Base-by-base conservation (phyloP, 139 green algal genomes). In the Desmodesmus armatus region DNA sequence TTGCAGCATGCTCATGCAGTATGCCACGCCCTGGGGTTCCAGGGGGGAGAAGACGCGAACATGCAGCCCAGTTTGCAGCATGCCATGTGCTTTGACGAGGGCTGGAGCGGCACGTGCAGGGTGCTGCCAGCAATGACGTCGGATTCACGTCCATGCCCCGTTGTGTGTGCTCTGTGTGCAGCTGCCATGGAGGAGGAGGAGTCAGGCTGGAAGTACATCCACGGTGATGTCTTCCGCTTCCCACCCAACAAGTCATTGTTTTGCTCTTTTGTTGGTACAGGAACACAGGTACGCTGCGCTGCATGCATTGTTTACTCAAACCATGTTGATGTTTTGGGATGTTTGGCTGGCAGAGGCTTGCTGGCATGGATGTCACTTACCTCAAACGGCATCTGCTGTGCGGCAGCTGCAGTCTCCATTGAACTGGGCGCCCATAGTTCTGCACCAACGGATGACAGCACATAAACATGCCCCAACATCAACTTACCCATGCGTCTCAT, bases 191-290 rank as follows among this genome's bases (percentile, higher is more conserved):
- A 94, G 11, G 91, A 94, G 76, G 91, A 94, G 74, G 91, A 94
- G 87, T 88, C 85, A 11, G 94, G 96, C 63, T 98, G 96, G 96
- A 98, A 98, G 93, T 96, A 96, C 73, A 90, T 98, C 55, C 95
- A 98, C 66, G 96, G 94, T 17, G 96, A 98, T 67, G 96, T 98
- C 41, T 98, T 98, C 92, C 90, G 96, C 80, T 97, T 96, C 87
- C 96, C 96, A 23, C 86, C 90, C 25, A 53, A 89, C 74, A 90
- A 91, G 63, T 94, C 90, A 85, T 81, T 98, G 0, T 98, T 98
- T 87, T 95, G 91, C 63, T 90, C 96, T 2, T 94, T 96, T 55
- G 90, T 98, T 19, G 96, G 96, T 81, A 95, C 92, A 0, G 96
- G 96, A 44, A 94, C 91, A 2, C 96, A n/a, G n/a, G n/a, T n/a